These are phyloP conservation scores for Hibiscus tridactylites DNA, from an alignment of 345 rosid species.

Conservation along the genomic window DNA sequence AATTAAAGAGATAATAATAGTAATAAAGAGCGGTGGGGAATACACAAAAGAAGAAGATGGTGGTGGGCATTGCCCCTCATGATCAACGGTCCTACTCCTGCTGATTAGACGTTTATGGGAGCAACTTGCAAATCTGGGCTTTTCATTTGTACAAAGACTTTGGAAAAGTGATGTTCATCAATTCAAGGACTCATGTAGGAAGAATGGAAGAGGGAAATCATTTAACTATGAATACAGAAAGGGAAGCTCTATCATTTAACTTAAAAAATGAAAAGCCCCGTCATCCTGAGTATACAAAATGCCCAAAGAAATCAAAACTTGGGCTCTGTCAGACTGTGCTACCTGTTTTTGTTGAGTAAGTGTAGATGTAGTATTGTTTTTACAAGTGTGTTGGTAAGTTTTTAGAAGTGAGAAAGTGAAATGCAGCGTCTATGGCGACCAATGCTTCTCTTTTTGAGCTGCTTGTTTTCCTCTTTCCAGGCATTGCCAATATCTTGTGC, in stretches of 20 bases:
- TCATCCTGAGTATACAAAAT: conserved; percentile 47
- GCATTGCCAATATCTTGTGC: conserved; percentile 69
- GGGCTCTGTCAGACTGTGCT: conserved; percentile 29
- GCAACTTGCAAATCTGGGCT: conserved; percentile 22
- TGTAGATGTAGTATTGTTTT: neutral
- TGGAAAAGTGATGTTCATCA: neutral
- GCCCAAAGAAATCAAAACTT: conserved; percentile 8
- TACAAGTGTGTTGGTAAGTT: neutral
- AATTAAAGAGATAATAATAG: neutral
- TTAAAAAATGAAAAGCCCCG: conserved; percentile 29
- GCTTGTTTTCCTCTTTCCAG: conserved; percentile 77
- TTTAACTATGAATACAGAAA: neutral
- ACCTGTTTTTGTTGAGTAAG: neutral
- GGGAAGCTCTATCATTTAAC: too few relatives aligned
- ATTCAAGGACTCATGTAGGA: neutral
- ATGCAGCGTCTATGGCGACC: conserved; percentile 61
- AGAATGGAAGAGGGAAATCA: neutral
- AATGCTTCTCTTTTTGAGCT: conserved; percentile 38
- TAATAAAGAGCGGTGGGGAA: conserved; percentile 1
- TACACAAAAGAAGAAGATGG: neutral
- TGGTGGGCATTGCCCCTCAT: conserved; percentile 3
- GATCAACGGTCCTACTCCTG: conserved; percentile 10
- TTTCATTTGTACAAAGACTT: too few relatives aligned
- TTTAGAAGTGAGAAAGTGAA: conserved; percentile 35
- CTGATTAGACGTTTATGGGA: neutral